Base-by-base conservation (phyloP, 805 yeast genomes). In the Clavispora phyllophila region DNA sequence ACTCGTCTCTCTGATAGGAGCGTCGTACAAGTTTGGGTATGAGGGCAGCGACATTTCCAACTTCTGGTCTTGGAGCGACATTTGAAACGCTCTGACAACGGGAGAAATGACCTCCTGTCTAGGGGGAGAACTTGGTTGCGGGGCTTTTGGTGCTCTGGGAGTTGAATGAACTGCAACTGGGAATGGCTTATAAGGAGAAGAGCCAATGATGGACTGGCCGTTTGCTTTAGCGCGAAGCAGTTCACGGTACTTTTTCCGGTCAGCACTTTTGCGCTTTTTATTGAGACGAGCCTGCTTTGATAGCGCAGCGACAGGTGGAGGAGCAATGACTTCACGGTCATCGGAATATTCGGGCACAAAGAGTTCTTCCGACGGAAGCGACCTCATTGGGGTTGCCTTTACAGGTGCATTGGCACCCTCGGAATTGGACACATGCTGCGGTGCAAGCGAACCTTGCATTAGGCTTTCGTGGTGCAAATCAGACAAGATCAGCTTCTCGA, bases 271-370 rank as follows among this genome's bases (percentile, higher is more conserved):
- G 24, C 22, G n/a, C 39, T 44, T 44, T 23, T 41, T 41, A 29
- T 44, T 44, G 25, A 37, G 44, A 17, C 32, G 42, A 10, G 39
- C n/a, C 31, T 31, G 24, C 19, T 44, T 44, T 10, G 44, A 2
- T 8, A 28, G 9, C 5, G 19, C 18, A 18, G 12, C 19, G 19
- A 9, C 5, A n/a, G 38, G 12, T 36, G 13, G 34, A 18, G n/a
- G 27, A n/a, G n/a, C n/a, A n/a, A n/a, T 23, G 25, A 23, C 8
- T 23, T 10, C 28, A 10, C 14, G 9, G 17, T n/a, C 19, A 13
- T 29, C 33, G 13, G 33, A 29, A 10, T 2, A 15, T 9, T 29
- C 33, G 19, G 33, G 33, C 19, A 29, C 33, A 15, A 29, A 29
- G 33, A 29, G 33, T 3, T 5, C 13, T 4, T 17, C 20, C 5